Base-by-base conservation (phyloP, 306 rosid species). In the Citrullus colocynthis region DNA sequence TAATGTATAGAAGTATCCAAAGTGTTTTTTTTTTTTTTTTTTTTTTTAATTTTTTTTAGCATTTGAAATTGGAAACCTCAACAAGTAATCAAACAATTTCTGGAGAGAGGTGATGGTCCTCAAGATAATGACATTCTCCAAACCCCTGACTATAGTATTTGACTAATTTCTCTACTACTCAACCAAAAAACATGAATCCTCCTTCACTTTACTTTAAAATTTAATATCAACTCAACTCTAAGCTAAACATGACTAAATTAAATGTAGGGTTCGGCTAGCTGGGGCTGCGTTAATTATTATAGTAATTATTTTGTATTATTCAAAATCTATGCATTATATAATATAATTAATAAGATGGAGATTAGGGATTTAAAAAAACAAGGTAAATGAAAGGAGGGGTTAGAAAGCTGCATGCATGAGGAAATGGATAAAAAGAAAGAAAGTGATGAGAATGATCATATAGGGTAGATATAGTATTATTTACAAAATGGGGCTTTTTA, bases 361-460 rank as follows among this genome's bases (percentile, higher is more conserved):
- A 4, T 0, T 2, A 48, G 65, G 17, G 7, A 24, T 24, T 11
- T 24, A 60, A 67, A 41, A 10, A 66, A 67, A 1, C 17, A 17
- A 7, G 7, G 56, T 2, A 70, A 48, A 11, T 70, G 3, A 32
- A 42, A 3, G 34, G 55, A 13, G 1, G 75, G 57, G 8, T 18
- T 7, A n/a, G 75, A 8, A 41, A 13, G 17, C 39, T 70, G 75
- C 75, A 70, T 70, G 75, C 75, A 70, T 70, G 76, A 30, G 45
- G 76, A 70, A 70, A 45, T 70, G 76, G 20, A 70, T 70, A 24
- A 70, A 24, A 70, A 70, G 41, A 45, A 48, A 70, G 76, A 70
- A 70, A 70, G 39, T 70, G 76, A 70, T 70, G 41, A 70, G 76
- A 70, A 70, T 13, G 76, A 20, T 24, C 14, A 70, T 70, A 21